Percentiles rank a stretch among this genome's conserved stretches.
phyloP scores from a whole-genome alignment of 2,329 filamentous ascomycete genomes.

The Cladosporium austrohemisphaericum region DNA sequence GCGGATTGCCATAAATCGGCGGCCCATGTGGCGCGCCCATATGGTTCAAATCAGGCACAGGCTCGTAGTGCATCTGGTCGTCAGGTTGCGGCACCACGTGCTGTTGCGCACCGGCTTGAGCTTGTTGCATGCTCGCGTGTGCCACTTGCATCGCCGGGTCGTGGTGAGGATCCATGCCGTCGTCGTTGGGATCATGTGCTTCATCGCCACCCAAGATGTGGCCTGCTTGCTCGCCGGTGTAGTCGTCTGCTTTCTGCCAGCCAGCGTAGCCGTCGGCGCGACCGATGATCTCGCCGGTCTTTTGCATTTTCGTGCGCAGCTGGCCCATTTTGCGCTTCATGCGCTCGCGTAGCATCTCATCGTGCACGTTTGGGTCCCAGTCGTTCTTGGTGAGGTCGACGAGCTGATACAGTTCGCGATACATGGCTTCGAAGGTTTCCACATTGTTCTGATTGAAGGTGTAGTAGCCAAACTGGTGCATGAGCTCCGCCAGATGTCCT shows the following conservation, averaged over 20 bases:
- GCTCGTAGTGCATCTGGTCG: slow-evolving; percentile 29
- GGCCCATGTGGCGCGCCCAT: slow-evolving; percentile 21
- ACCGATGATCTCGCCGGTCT: slow-evolving; percentile 35
- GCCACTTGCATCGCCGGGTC: slow-evolving; percentile 14
- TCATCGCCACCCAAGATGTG: slow-evolving; percentile 14
- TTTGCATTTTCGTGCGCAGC: slow-evolving; percentile 37
- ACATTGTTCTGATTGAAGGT: slow-evolving; percentile 30
- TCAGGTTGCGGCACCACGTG: slow-evolving; percentile 18
- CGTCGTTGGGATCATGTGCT: neutral
- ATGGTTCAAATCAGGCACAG: slow-evolving; percentile 17
- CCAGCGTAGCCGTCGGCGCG: slow-evolving; percentile 32
- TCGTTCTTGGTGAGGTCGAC: slow-evolving; percentile 34
- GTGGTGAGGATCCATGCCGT: slow-evolving; percentile 10
- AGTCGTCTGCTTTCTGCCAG: slow-evolving; percentile 32
- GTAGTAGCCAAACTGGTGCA: slow-evolving; percentile 36
- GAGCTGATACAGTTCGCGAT: slow-evolving; percentile 33
- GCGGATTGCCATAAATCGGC: slow-evolving; percentile 20
- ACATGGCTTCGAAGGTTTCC: slow-evolving; percentile 35
- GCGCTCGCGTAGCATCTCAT: slow-evolving; percentile 35
- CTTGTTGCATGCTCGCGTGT: slow-evolving; percentile 10
- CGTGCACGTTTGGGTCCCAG: slow-evolving; percentile 33
- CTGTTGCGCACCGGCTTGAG: slow-evolving; percentile 7
- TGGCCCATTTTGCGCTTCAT: slow-evolving; percentile 38
- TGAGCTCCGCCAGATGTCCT: slow-evolving; percentile 32
- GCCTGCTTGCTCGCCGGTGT: slow-evolving; percentile 32